A percentile compares a stretch with the other conserved stretches of the same genome.
These are phyloP conservation scores for Plasmodium malariae DNA, from an alignment of 169 alveolate species.

Conservation along the genomic window DNA sequence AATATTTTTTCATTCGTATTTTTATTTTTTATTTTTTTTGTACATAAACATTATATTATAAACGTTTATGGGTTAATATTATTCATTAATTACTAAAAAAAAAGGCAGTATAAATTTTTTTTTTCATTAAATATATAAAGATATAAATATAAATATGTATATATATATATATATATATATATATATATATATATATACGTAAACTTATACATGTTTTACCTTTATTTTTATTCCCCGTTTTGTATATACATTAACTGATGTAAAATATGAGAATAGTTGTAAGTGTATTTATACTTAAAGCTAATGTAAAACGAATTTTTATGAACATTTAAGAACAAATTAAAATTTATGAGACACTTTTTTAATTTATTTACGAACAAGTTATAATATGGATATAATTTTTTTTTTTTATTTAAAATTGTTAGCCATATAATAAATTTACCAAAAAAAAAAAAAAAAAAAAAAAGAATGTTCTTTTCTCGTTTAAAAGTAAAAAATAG, in stretches of 20 bases:
- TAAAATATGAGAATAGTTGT: background rate
- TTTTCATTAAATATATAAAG: too few relatives aligned
- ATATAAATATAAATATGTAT: too few relatives aligned
- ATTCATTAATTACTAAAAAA: too few relatives aligned
- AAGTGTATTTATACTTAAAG: background rate
- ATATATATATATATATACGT: background rate
- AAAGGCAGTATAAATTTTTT: too few relatives aligned
- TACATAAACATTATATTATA: too few relatives aligned
- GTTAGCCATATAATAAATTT: background rate
- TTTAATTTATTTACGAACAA: constrained; percentile 23
- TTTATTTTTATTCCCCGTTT: background rate
- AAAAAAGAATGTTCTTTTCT: too few relatives aligned
- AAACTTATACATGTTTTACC: background rate
- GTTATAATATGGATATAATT: background rate
- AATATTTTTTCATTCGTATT: too few relatives aligned
- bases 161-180: background rate
- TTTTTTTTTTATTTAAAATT: constrained; percentile 20
- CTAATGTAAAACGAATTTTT: background rate
- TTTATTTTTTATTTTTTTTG: too few relatives aligned
- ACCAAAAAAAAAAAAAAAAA: too few relatives aligned
- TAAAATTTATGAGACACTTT: background rate
- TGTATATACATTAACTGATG: background rate
- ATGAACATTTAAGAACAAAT: constrained; percentile 20
- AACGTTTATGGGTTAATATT: too few relatives aligned
- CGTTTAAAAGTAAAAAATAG: background rate